phyloP scores from a whole-genome alignment of 2,329 filamentous ascomycete genomes.

The Xylariales sp. region DNA sequence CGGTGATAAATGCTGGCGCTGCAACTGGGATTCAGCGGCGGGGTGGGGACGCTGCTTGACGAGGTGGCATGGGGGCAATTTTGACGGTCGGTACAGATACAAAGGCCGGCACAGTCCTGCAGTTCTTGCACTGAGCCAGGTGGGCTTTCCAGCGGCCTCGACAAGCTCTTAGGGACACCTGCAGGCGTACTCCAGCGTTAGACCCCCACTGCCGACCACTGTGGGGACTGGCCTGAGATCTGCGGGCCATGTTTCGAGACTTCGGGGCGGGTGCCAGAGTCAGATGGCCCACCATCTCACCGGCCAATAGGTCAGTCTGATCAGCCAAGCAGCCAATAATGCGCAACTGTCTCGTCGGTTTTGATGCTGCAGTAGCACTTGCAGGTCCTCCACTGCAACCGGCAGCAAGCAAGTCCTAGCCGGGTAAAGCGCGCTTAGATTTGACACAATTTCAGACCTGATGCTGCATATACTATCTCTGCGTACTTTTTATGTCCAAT shows the following conservation, averaged over 20 bases:
- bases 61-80: not conserved
- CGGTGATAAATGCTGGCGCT: slow-evolving; percentile 7
- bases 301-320: slow-evolving; percentile 7
- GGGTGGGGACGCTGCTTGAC: slow-evolving; percentile 1
- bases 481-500: not conserved
- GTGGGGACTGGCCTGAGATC: too few species aligned
- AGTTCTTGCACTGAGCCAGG: not conserved
- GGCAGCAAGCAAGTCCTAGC: slow-evolving; percentile 5
- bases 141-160: not conserved
- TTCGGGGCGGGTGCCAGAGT: slow-evolving; percentile 5
- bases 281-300: slow-evolving; percentile 4
- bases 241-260: slow-evolving; percentile 1
- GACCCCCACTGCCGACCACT: too few species aligned
- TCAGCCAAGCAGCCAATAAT: slow-evolving; percentile 6
- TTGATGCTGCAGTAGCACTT: slow-evolving; percentile 7
- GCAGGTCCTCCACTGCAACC: slow-evolving; percentile 5
- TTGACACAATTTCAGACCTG: not conserved
- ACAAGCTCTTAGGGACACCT: not conserved
- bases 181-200: too few species aligned
- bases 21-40: slow-evolving; percentile 1
- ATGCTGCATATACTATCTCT: not conserved
- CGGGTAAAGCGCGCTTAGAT: slow-evolving; percentile 4
- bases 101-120: not conserved
- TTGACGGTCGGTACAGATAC: not conserved
- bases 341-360: slow-evolving; percentile 1